Conservation (phyloP, 75 land plant genomes). For the Pinus taeda region DNA sequence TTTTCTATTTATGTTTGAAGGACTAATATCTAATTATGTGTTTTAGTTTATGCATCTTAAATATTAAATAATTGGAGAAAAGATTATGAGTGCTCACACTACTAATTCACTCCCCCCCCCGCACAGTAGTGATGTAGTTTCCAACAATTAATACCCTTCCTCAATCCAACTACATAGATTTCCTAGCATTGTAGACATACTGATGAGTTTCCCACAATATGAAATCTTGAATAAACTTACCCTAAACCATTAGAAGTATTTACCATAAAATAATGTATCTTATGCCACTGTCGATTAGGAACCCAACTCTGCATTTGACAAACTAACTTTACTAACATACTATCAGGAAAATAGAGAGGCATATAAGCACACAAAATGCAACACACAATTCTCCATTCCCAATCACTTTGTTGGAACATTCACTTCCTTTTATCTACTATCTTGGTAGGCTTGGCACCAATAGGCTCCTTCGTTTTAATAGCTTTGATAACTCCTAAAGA, state of each 20-base stretch:
- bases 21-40: too few species aligned
- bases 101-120: too few species aligned
- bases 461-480: slow-evolving; percentile 57
- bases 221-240: neutral
- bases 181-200: neutral
- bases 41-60: too few species aligned
- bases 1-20: too few species aligned
- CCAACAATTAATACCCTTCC: too few species aligned
- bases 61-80: too few species aligned
- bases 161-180: slow-evolving; percentile 1
- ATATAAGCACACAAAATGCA: neutral
- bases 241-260: too few species aligned
- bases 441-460: slow-evolving; percentile 53
- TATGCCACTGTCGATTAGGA: slow-evolving; percentile 26
- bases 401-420: neutral
- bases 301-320: neutral
- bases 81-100: too few species aligned
- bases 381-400: too few species aligned
- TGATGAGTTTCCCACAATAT: neutral
- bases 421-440: slow-evolving; percentile 34
- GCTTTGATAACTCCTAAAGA: slow-evolving; percentile 50
- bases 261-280: too few species aligned
- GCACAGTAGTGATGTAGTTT: too few species aligned
- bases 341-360: neutral
- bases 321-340: neutral